Evolutionary conservation across 352 stramenopile genomes (phyloP), one percentile per base, ranked within the genome.

Genomic region (Halophytophthora batemanensis): DNA sequence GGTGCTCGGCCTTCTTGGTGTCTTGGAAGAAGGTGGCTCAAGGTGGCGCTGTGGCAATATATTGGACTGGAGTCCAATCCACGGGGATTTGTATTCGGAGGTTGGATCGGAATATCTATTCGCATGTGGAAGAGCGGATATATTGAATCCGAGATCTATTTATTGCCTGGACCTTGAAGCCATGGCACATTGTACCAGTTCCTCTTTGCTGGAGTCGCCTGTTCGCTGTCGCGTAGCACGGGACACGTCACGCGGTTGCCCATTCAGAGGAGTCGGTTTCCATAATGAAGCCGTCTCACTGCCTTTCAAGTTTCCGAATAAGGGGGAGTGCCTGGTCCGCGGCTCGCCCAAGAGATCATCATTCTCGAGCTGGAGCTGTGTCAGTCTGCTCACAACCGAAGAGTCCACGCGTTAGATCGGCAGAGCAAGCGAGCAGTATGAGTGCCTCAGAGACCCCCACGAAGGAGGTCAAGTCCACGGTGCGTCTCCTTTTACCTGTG

Each of bases 211-310:
- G 25, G 4, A 31, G 25, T 31, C 25, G 25, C 25, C 25, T 31
- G 25, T n/a, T n/a, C n/a, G n/a, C n/a, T n/a, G 25, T 31, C 25
- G 25, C 25, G 25, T 31, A 19, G 11, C 1, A 39, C 19, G 38
- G 53, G 67, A 66, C 68, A 77, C 68, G 68, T 77, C 68, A 75
- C 45, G 70, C 5, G 13, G 57, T 80, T 80, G 70, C 54, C 5
- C 44, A 28, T 69, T 80, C 39, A 66, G 50, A 55, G 62, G 18
- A 1, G 6, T 14, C 25, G 8, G 25, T 31, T 31, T 31, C 25
- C 25, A 4, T 31, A n/a, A n/a, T n/a, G n/a, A n/a, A n/a, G 15
- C 8, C 21, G 6, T 8, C 8, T 31, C 25, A 31, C 8, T 31
- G 25, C 25, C 25, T 10, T 2, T 12, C 3, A 2, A 31, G 62